Conservation (phyloP, 345 rosid genomes). For the Sapria himalayana region DNA sequence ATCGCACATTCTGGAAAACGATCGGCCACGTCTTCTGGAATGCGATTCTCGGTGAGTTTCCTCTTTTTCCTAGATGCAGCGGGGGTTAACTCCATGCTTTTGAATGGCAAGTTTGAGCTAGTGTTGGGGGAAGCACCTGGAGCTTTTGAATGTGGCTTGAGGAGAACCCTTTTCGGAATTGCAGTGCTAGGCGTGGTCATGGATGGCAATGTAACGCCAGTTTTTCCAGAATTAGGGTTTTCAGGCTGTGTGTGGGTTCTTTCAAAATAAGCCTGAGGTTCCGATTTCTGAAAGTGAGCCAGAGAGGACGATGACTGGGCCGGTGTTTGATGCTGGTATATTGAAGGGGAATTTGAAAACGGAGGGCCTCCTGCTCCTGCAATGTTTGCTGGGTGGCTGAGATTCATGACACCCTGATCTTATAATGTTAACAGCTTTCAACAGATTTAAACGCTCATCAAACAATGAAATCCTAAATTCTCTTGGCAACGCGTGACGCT, state of each 20-base stretch:
- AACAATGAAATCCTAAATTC: too few relatives aligned
- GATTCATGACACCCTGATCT: too few relatives aligned
- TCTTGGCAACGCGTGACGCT: too few relatives aligned
- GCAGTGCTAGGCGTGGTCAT: constrained; percentile 20
- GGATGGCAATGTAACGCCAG: constrained; percentile 12
- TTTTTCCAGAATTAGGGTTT: constrained; percentile 11
- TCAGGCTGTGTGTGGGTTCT: constrained; percentile 16
- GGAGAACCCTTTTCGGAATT: constrained; percentile 22
- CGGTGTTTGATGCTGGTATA: too few relatives aligned
- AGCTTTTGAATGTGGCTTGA: constrained; percentile 29
- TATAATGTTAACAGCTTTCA: too few relatives aligned
- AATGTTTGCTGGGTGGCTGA: too few relatives aligned
- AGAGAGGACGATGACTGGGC: too few relatives aligned
- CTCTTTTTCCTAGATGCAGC: constrained; percentile 23
- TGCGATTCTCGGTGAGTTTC: constrained; percentile 27
- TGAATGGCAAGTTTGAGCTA: constrained; percentile 16
- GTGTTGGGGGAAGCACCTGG: constrained; percentile 19
- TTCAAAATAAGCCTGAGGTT: constrained; percentile 10
- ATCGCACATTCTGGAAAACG: constrained; percentile 28
- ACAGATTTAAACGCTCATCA: too few relatives aligned
- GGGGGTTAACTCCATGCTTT: constrained; percentile 36
- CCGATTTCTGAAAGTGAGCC: constrained; percentile 13
- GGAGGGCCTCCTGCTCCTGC: too few relatives aligned
- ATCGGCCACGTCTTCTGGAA: constrained; percentile 31
- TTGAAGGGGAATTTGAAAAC: too few relatives aligned